phyloP scores from a whole-genome alignment of 495 filamentous ascomycete genomes.

The Annulohypoxylon nitens region DNA sequence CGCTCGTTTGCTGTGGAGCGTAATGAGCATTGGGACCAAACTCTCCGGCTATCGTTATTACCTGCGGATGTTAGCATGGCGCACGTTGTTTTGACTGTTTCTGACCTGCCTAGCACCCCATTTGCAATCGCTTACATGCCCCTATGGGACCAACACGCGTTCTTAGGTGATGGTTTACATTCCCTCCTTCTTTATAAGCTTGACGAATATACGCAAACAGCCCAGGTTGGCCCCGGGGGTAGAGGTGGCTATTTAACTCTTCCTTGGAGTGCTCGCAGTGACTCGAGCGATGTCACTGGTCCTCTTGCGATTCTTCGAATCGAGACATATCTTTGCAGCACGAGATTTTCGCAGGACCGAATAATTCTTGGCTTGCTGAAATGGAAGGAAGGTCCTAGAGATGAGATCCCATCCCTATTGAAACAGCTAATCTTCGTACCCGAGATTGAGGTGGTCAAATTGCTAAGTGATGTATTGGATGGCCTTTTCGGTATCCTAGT shows the following conservation, averaged over 20 bases:
- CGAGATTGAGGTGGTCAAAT: constrained; percentile 97
- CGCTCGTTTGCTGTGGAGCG: constrained; percentile 83
- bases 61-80: constrained; percentile 83
- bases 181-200: constrained; percentile 86
- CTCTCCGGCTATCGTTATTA: constrained; percentile 83
- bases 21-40: constrained; percentile 87
- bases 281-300: constrained; percentile 79
- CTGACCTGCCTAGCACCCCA: constrained; percentile 84
- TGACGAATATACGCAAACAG: constrained; percentile 80
- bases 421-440: constrained; percentile 91
- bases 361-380: constrained; percentile 84
- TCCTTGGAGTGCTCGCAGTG: constrained; percentile 78
- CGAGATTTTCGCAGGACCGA: constrained; percentile 93
- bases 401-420: constrained; percentile 77
- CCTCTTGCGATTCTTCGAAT: constrained; percentile 80
- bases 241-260: constrained; percentile 86
- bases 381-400: constrained; percentile 81
- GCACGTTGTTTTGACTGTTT: constrained; percentile 90
- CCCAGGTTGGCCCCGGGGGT: constrained; percentile 66
- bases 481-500: constrained; percentile 91
- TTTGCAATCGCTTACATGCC: constrained; percentile 95
- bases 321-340: constrained; percentile 94
- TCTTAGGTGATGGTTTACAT: constrained; percentile 88
- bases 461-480: constrained; percentile 90
- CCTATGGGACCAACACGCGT: constrained; percentile 91